phyloP scores from a whole-genome alignment of 768 basidiomycete species.

The Panaeolus cyanescens region DNA sequence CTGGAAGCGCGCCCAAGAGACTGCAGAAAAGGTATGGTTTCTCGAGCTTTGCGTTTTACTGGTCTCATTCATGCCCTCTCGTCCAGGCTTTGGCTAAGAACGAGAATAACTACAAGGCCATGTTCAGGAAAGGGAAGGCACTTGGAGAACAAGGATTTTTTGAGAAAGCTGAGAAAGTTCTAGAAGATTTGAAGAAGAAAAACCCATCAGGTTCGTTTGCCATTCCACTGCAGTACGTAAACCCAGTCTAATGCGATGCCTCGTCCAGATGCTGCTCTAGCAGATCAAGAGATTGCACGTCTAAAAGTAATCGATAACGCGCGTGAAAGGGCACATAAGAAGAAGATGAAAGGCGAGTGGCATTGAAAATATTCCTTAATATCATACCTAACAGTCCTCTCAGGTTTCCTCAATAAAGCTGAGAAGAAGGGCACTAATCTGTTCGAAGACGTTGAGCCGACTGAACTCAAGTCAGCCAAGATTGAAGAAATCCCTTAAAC shows the following conservation, averaged over 20 bases:
- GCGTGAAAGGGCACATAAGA: slow-evolving; percentile 61
- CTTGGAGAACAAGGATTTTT: slow-evolving; percentile 75
- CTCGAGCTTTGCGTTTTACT: not conserved
- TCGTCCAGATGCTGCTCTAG: slow-evolving; percentile 51
- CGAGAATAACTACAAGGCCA: slow-evolving; percentile 73
- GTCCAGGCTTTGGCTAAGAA: slow-evolving; percentile 73
- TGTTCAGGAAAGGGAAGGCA: slow-evolving; percentile 82
- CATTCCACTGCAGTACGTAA: not conserved
- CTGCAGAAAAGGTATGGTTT: slow-evolving; percentile 68
- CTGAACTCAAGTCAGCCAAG: slow-evolving; percentile 17
- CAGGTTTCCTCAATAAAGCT: slow-evolving; percentile 56
- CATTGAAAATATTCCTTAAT: not conserved
- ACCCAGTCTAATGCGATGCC: not conserved
- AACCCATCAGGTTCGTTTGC: slow-evolving; percentile 54
- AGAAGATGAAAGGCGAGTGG: slow-evolving; percentile 71
- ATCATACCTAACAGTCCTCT: not conserved
- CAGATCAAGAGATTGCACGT: slow-evolving; percentile 65
- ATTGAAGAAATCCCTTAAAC: slow-evolving; percentile 21
- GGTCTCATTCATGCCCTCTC: not conserved
- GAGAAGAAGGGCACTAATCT: slow-evolving; percentile 29
- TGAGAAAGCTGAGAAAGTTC: slow-evolving; percentile 68
- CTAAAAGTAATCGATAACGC: slow-evolving; percentile 66
- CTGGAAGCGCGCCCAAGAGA: slow-evolving; percentile 77
- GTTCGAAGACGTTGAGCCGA: slow-evolving; percentile 17
- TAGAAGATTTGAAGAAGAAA: slow-evolving; percentile 66